Conservation (phyloP, 768 basidiomycete genomes). For the Panus rudis region DNA sequence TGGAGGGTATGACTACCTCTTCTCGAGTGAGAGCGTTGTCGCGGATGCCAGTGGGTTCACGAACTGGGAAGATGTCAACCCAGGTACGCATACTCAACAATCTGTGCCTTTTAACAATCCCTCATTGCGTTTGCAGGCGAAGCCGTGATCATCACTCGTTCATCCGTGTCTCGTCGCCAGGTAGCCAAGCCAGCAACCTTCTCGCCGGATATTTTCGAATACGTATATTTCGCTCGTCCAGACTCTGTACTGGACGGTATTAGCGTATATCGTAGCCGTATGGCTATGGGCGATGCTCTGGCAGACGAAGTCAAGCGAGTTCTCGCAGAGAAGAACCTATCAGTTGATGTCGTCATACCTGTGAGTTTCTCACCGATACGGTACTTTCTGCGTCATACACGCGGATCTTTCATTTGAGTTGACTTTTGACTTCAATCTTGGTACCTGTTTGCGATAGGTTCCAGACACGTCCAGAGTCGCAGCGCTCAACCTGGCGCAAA, state of each 20-base stretch:
- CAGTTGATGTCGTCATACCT: slow-evolving; percentile 95
- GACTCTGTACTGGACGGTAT: slow-evolving; percentile 97
- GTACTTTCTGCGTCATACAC: background rate
- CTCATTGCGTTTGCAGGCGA: slow-evolving; percentile 50
- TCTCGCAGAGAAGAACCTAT: slow-evolving; percentile 56
- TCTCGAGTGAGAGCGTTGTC: slow-evolving; percentile 93
- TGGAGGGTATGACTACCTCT: slow-evolving; percentile 71
- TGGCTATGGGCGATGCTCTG: slow-evolving; percentile 98
- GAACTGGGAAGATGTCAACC: slow-evolving; percentile 91
- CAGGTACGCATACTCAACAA: slow-evolving; percentile 45
- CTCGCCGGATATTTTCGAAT: slow-evolving; percentile 98
- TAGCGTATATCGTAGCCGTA: slow-evolving; percentile 93
- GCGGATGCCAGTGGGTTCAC: slow-evolving; percentile 88
- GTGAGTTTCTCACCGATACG: slow-evolving; percentile 32
- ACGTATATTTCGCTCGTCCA: slow-evolving; percentile 95
- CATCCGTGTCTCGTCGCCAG: slow-evolving; percentile 65
- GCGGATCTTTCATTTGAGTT: background rate
- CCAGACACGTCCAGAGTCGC: slow-evolving; percentile 97
- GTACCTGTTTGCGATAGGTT: too few species aligned
- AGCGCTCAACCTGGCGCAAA: slow-evolving; percentile 91
- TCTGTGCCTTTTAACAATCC: background rate
- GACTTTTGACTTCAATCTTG: too few species aligned
- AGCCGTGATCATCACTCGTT: slow-evolving; percentile 90
- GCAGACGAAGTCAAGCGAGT: slow-evolving; percentile 81
- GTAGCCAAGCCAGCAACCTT: slow-evolving; percentile 67